Evolutionary conservation across 495 filamentous ascomycete species (phyloP), one percentile per base, ranked within the genome.

Genomic region (Lophium mytilinum): DNA sequence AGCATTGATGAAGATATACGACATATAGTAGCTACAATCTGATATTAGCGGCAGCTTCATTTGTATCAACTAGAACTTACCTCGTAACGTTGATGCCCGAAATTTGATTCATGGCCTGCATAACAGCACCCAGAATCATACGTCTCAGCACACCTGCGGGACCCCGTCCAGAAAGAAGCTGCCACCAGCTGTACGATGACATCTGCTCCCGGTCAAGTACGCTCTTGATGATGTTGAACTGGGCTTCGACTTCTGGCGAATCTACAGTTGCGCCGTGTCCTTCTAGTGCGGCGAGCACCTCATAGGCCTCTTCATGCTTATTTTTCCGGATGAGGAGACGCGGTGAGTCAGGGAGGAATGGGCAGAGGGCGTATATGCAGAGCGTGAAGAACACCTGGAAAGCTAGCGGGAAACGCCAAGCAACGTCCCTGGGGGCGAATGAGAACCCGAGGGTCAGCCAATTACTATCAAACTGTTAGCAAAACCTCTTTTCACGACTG

Each of bases 21-120:
- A 68, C 65, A 67, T 63, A 49, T 67, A 69, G 48, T 69, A 69
- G 48, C 41, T 54, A 14, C 58, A 63, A 21, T 65, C 56, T 15
- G 62, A 46, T 33, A 64, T 60, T n/a, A n/a, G n/a, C n/a, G n/a
- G n/a, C n/a, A n/a, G n/a, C 48, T 15, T 53, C 36, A 8, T 53
- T 40, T n/a, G 21, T 5, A 17, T 40, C 39, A 47, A 47, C 21
- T n/a, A n/a, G n/a, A n/a, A n/a, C 11, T 48, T 58, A 36, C 12
- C 58, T 57, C n/a, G n/a, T n/a, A n/a, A n/a, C n/a, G n/a, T n/a
- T n/a, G 18, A 64, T 60, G 1, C 57, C 66, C 21, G 33, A 49
- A 11, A 68, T 56, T n/a, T 71, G 68, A 37, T 69, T 69, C 64
- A 69, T 67, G 1, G 57, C 57, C 52, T 71, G 68, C 61, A 68